These are phyloP conservation scores for Candida krabiensis DNA, from an alignment of 805 yeast species.

Conservation along the genomic window DNA sequence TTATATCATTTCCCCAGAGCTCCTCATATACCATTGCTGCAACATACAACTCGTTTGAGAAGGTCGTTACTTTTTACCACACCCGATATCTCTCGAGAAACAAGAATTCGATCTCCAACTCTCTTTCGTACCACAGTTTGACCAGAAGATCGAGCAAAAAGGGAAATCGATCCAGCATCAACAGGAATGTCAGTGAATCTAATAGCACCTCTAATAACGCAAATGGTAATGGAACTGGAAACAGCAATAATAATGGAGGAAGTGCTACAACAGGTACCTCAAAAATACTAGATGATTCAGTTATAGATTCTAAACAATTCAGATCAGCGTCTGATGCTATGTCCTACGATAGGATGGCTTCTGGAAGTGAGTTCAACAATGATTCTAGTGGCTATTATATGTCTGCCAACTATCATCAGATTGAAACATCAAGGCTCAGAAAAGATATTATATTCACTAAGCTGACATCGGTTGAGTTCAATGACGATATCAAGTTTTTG, in stretches of 20 bases:
- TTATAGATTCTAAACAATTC: constrained; percentile 29
- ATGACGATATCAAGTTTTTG: constrained; percentile 31
- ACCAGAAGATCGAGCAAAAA: constrained; percentile 26
- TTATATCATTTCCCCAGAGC: constrained; percentile 52
- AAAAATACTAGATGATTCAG: constrained; percentile 37
- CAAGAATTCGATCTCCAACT: constrained; percentile 17
- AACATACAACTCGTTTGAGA: constrained; percentile 50
- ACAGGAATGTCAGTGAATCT: neutral
- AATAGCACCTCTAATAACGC: constrained; percentile 23
- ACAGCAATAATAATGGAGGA: constrained; percentile 8
- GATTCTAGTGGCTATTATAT: constrained; percentile 27
- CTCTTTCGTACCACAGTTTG: constrained; percentile 15
- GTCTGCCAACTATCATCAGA: constrained; percentile 12
- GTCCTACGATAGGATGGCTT: constrained; percentile 46
- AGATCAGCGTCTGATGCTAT: constrained; percentile 40
- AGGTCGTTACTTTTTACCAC: constrained; percentile 53
- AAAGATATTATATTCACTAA: constrained; percentile 74
- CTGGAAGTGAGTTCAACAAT: constrained; percentile 34
- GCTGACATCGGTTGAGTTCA: constrained; percentile 44
- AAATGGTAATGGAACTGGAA: neutral
- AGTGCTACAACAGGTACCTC: constrained; percentile 42
- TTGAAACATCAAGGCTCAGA: constrained; percentile 39
- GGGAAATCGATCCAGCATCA: constrained; percentile 23
- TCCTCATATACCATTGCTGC: constrained; percentile 49
- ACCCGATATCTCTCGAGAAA: constrained; percentile 41